Conservation (phyloP, 2,329 filamentous ascomycete species). For the Aureobasidium sp. region DNA sequence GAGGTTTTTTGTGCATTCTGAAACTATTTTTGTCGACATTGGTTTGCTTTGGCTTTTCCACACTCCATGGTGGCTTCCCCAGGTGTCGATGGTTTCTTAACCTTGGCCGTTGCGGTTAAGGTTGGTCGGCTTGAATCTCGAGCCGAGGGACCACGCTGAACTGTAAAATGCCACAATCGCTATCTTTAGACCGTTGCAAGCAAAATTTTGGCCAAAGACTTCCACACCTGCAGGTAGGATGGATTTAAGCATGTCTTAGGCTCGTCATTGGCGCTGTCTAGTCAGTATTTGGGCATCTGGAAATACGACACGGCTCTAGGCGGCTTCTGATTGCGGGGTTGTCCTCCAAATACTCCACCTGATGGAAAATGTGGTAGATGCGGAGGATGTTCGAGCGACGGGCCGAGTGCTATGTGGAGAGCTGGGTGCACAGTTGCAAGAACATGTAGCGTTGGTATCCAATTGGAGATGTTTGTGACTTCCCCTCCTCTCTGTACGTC, state of each 20-base stretch:
- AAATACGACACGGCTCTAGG: not conserved
- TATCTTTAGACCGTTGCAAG: slow-evolving; percentile 7
- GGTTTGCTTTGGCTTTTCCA: not conserved
- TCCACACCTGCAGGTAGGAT: not conserved
- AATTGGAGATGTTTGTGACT: not conserved
- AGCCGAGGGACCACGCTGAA: not conserved
- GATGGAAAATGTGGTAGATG: not conserved
- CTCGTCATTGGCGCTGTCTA: not conserved
- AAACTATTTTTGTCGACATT: slow-evolving; percentile 1
- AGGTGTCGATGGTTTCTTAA: not conserved
- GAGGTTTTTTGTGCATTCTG: not conserved
- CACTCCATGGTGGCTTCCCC: not conserved
- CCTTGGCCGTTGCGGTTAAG: not conserved
- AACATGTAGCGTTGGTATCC: not conserved
- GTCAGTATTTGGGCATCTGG: not conserved
- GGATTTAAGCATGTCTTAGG: not conserved
- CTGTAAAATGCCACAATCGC: not conserved
- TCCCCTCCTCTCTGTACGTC: not conserved
- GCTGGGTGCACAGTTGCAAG: not conserved
- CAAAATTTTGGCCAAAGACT: not conserved
- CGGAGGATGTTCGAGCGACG: not conserved
- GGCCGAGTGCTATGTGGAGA: not conserved
- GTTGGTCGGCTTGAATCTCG: not conserved
- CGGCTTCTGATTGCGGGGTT: not conserved
- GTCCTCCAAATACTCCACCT: not conserved